Percentiles rank a stretch among this genome's conserved stretches.
phyloP scores from a whole-genome alignment of 257 asterid genomes.

The Solanum tarijense region DNA sequence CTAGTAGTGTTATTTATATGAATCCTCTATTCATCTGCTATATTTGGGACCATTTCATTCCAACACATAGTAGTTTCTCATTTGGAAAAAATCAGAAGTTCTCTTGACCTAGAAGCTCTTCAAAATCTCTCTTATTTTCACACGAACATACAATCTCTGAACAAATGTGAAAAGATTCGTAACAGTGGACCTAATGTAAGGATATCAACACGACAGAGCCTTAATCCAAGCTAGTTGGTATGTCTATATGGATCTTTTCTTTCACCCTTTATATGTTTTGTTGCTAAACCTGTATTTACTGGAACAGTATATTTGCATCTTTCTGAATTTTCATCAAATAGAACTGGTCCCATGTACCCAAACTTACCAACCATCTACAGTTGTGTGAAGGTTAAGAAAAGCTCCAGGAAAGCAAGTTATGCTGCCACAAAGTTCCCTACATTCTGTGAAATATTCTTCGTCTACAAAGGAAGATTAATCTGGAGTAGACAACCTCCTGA shows the following conservation, averaged over 20 bases:
- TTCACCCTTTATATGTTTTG: neutral
- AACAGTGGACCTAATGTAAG: neutral
- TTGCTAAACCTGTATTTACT: neutral
- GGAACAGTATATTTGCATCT: neutral
- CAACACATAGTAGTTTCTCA: neutral
- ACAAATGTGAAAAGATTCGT: neutral
- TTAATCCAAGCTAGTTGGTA: neutral
- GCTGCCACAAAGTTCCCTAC: constrained; percentile 53
- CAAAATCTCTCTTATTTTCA: neutral
- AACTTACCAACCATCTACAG: constrained; percentile 26
- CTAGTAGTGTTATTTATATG: neutral
- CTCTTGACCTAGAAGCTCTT: neutral
- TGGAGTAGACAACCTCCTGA: constrained; percentile 52
- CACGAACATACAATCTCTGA: neutral
- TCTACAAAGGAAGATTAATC: constrained; percentile 57
- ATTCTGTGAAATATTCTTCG: constrained; percentile 68
- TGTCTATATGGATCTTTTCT: neutral
- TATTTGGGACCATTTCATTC: neutral
- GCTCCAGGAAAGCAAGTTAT: constrained; percentile 56
- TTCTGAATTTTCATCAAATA: neutral
- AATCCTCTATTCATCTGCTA: neutral
- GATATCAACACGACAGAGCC: neutral
- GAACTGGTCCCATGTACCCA: neutral
- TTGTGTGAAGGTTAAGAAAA: constrained; percentile 48
- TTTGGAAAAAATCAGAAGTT: neutral